Conservation (phyloP, 2,329 filamentous ascomycete species). For the Trichoderma sp. region DNA sequence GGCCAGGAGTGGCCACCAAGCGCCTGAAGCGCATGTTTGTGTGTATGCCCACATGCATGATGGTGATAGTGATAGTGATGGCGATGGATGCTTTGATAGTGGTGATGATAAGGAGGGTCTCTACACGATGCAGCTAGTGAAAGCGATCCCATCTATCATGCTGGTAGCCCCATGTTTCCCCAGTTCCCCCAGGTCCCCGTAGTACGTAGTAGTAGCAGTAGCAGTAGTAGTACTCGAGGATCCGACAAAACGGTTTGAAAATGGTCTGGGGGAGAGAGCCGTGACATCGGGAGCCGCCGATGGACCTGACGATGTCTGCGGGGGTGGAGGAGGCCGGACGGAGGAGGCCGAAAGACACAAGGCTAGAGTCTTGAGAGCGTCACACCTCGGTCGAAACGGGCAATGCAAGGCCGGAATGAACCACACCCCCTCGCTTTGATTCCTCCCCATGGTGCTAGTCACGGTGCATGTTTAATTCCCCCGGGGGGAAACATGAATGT, state of each 20-base stretch:
- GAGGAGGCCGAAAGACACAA: constrained; percentile 11
- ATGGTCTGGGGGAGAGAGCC: neutral
- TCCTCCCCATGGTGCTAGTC: neutral
- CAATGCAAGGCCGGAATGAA: neutral
- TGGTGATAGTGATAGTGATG: neutral
- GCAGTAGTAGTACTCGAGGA: too few relatives aligned
- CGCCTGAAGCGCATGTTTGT: neutral
- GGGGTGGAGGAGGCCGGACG: constrained; percentile 16
- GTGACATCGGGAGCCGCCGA: constrained; percentile 15
- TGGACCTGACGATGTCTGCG: constrained; percentile 14
- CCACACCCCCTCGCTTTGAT: neutral
- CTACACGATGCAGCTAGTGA: neutral
- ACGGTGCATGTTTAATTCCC: neutral
- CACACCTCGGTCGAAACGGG: neutral
- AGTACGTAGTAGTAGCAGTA: too few relatives aligned
- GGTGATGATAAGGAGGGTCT: neutral
- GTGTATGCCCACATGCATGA: neutral
- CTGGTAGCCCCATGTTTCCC: constrained; percentile 13
- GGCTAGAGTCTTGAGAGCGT: neutral
- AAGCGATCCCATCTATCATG: neutral
- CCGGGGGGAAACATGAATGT: neutral
- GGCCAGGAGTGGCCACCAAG: neutral
- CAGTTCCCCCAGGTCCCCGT: constrained; percentile 3
- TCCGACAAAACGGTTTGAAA: constrained; percentile 10
- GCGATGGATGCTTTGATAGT: neutral